Percentiles rank a stretch among this genome's conserved stretches.
Evolutionary conservation across 2,329 filamentous ascomycete species (phyloP).

Genomic region (Colletotrichum coccodes): DNA sequence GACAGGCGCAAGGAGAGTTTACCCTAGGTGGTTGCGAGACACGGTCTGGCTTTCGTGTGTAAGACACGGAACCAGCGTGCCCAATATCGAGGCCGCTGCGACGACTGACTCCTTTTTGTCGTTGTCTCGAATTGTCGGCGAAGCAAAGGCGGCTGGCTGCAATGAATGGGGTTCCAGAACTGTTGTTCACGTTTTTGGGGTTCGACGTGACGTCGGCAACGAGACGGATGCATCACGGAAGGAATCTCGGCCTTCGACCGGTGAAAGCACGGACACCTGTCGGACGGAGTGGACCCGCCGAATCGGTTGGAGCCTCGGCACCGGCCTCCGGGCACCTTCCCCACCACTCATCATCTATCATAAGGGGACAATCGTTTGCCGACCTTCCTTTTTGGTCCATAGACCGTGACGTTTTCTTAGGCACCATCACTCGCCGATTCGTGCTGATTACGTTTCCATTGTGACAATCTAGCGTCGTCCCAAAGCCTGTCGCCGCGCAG

Average conservation of each 20-base stretch:
- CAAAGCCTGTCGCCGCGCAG: not conserved
- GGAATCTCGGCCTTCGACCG: not conserved
- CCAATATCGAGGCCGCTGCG: not conserved
- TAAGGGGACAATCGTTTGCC: not conserved
- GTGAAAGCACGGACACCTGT: not conserved
- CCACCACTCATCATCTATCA: not conserved
- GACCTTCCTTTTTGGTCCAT: conserved; percentile 21
- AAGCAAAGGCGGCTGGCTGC: not conserved
- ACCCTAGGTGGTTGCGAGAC: conserved; percentile 17
- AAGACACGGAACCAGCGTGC: conserved; percentile 4
- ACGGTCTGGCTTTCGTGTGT: not conserved
- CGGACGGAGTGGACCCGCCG: not conserved
- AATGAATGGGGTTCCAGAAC: not conserved
- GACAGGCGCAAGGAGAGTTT: conserved; percentile 15
- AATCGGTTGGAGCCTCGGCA: not conserved
- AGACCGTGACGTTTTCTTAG: not conserved
- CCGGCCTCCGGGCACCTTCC: not conserved
- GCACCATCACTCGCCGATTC: not conserved
- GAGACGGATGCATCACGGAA: conserved; percentile 9
- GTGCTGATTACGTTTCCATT: not conserved
- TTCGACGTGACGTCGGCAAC: not conserved
- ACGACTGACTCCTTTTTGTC: too few relatives aligned
- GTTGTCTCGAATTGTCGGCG: not conserved
- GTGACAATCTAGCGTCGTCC: conserved; percentile 15
- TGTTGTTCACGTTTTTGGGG: not conserved